A percentile compares a stretch with the other conserved stretches of the same genome.
phyloP scores from a whole-genome alignment of 2,329 filamentous ascomycete genomes.

The Colletotrichum tabaci region DNA sequence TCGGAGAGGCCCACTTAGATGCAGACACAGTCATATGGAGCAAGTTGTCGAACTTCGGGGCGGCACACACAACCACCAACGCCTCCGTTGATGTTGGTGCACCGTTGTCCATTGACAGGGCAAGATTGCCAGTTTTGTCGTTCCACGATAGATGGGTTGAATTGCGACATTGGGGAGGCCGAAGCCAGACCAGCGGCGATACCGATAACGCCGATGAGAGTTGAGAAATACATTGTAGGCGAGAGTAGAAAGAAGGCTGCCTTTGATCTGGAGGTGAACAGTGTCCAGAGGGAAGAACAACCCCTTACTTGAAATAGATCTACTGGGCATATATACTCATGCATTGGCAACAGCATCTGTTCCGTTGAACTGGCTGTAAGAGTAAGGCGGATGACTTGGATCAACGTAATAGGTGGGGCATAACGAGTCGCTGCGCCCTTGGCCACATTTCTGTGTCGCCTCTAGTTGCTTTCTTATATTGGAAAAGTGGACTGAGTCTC shows the following conservation, averaged over 20 bases:
- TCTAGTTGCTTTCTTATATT: no score
- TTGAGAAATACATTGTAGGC: not conserved
- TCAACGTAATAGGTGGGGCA: no score
- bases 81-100: not conserved
- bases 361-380: no score
- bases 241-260: not conserved
- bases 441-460: no score
- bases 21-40: slow-evolving; percentile 8
- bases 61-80: not conserved
- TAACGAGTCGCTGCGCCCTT: no score
- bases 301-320: no score
- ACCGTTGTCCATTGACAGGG: not conserved
- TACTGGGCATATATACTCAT: no score
- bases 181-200: not conserved
- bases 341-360: no score
- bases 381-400: no score
- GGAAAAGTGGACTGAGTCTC: no score
- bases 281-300: not conserved
- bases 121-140: not conserved
- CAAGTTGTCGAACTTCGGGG: not conserved
- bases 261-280: not conserved
- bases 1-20: not conserved
- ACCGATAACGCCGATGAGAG: not conserved
- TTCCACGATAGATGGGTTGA: not conserved
- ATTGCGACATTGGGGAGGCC: not conserved